A percentile compares a stretch with the other conserved stretches of the same genome.
phyloP scores from a whole-genome alignment of 225 moss, liverwort and hornwort genomes.

The Thuidium tamariscinum region DNA sequence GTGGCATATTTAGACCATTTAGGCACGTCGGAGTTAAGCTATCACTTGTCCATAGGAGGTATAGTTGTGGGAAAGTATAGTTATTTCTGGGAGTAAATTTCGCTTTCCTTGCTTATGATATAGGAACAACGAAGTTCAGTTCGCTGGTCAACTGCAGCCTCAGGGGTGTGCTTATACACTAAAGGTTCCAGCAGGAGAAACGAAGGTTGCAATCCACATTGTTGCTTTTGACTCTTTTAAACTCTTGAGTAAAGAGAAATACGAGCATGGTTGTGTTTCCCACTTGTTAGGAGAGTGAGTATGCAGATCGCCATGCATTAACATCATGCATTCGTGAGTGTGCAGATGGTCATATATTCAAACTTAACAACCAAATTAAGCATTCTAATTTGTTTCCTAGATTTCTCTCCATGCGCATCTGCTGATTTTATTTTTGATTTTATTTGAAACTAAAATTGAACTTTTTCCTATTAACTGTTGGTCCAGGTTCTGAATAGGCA shows the following conservation, averaged over 20 bases:
- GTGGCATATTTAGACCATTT: background rate
- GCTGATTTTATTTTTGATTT: background rate
- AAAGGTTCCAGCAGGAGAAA: constrained; percentile 36
- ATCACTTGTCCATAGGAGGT: background rate
- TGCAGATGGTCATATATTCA: background rate
- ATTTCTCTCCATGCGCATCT: background rate
- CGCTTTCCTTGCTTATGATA: background rate
- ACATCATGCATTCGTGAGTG: background rate
- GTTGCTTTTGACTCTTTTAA: background rate
- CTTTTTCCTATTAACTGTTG: background rate
- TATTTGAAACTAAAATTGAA: background rate
- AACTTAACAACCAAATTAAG: background rate
- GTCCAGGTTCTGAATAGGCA: constrained; percentile 68
- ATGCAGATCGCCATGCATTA: background rate
- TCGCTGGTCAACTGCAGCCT: constrained; percentile 55
- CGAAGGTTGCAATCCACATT: constrained; percentile 15
- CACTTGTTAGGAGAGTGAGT: background rate
- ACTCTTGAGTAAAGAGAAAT: background rate
- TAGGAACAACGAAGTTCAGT: constrained; percentile 87
- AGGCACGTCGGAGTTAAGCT: background rate
- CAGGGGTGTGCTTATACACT: constrained; percentile 58
- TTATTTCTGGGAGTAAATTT: background rate
- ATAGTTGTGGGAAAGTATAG: background rate
- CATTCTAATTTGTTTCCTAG: background rate
- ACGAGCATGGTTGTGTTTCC: background rate